Evolutionary conservation across 2,329 filamentous ascomycete species (phyloP).

Genomic region (Paecilomyces niveus): DNA sequence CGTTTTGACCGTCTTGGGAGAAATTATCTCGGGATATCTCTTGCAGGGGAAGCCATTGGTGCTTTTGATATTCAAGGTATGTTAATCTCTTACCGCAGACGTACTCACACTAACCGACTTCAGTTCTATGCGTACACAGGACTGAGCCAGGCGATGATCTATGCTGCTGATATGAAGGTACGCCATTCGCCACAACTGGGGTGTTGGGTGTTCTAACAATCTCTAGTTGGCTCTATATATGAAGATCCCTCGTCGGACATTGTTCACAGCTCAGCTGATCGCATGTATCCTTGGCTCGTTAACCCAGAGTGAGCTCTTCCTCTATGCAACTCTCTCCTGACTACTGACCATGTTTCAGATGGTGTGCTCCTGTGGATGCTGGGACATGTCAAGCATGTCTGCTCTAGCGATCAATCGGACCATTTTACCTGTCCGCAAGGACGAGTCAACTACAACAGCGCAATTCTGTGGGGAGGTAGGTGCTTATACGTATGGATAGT

Average conservation of each 20-base stretch:
- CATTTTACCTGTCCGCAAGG: slow-evolving; percentile 43
- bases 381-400: slow-evolving; percentile 33
- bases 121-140: slow-evolving; percentile 55
- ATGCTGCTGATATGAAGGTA: slow-evolving; percentile 47
- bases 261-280: slow-evolving; percentile 42
- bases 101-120: slow-evolving; percentile 49
- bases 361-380: slow-evolving; percentile 24
- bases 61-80: slow-evolving; percentile 36
- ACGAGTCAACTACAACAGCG: slow-evolving; percentile 38
- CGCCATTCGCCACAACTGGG: slow-evolving; percentile 21
- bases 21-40: slow-evolving; percentile 37
- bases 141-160: slow-evolving; percentile 42
- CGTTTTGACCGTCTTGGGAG: slow-evolving; percentile 31
- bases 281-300: slow-evolving; percentile 41
- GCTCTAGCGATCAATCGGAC: slow-evolving; percentile 31
- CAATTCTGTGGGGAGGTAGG: slow-evolving; percentile 39
- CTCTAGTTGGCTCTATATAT: slow-evolving; percentile 39
- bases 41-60: slow-evolving; percentile 34
- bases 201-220: neutral
- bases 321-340: slow-evolving; percentile 29
- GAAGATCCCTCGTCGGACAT: slow-evolving; percentile 40
- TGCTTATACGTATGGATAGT: neutral
- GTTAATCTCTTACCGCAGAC: slow-evolving; percentile 53
- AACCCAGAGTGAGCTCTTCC: slow-evolving; percentile 31
- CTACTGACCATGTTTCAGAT: slow-evolving; percentile 16